Percentiles rank a stretch among this genome's conserved stretches.
Evolutionary conservation across 1,284 basidiomycete species (phyloP).

Genomic region (Cryptococcus sp.): DNA sequence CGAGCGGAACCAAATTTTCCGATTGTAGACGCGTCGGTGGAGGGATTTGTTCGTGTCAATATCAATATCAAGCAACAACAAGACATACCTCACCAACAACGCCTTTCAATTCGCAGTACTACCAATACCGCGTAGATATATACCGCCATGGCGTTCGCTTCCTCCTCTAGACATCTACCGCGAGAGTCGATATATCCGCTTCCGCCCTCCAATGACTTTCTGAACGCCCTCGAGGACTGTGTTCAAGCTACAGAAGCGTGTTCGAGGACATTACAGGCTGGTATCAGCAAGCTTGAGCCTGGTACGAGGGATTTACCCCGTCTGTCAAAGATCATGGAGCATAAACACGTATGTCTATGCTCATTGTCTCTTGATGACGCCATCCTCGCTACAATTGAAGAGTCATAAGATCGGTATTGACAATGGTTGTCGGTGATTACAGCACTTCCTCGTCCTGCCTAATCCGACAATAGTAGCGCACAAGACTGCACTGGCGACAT

Average conservation of each 20-base stretch:
- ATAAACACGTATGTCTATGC: slow-evolving; percentile 42
- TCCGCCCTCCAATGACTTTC: slow-evolving; percentile 31
- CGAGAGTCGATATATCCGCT: slow-evolving; percentile 31
- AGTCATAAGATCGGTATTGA: neutral
- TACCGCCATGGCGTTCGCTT: slow-evolving; percentile 14
- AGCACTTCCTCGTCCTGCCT: slow-evolving; percentile 52
- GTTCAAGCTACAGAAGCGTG: slow-evolving; percentile 46
- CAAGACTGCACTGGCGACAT: slow-evolving; percentile 40
- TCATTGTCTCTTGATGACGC: neutral
- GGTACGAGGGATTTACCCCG: slow-evolving; percentile 48
- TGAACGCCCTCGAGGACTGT: slow-evolving; percentile 48
- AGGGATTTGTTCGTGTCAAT: too few species aligned
- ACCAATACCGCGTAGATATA: too few species aligned
- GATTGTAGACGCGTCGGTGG: too few species aligned
- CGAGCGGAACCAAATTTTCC: too few species aligned
- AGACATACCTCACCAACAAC: too few species aligned
- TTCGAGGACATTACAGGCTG: slow-evolving; percentile 22
- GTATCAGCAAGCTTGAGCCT: slow-evolving; percentile 30
- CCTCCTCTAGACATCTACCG: slow-evolving; percentile 14
- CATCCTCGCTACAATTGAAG: too few species aligned
- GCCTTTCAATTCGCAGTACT: too few species aligned
- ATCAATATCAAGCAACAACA: too few species aligned
- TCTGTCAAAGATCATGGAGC: slow-evolving; percentile 41
- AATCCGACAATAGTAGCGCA: slow-evolving; percentile 40
- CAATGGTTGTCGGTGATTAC: neutral